phyloP scores from a whole-genome alignment of 2,329 filamentous ascomycete genomes.

The Cercospora berteroae region DNA sequence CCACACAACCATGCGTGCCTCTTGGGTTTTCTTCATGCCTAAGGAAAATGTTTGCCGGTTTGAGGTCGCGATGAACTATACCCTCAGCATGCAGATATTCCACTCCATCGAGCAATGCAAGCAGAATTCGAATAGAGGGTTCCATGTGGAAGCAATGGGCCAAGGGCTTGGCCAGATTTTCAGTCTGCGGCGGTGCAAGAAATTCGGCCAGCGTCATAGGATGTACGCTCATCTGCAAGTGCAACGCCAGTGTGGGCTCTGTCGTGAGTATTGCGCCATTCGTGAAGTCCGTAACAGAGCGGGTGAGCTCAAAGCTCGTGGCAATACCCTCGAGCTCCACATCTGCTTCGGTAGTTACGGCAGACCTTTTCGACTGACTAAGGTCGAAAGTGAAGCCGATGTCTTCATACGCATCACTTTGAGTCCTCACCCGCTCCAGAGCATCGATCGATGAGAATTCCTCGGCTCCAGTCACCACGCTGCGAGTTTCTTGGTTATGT shows the following conservation, averaged over 20 bases:
- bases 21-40: constrained; percentile 43
- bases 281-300: constrained; percentile 11
- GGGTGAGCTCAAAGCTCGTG: neutral
- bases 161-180: constrained; percentile 25
- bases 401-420: constrained; percentile 19
- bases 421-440: constrained; percentile 21
- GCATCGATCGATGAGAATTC: constrained; percentile 11
- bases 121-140: constrained; percentile 57
- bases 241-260: constrained; percentile 49
- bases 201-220: constrained; percentile 62
- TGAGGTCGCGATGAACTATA: constrained; percentile 66
- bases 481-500: constrained; percentile 18
- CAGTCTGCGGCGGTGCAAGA: constrained; percentile 43
- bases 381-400: constrained; percentile 22
- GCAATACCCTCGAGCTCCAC: neutral
- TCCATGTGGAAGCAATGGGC: constrained; percentile 63
- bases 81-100: constrained; percentile 62
- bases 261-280: constrained; percentile 12
- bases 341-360: neutral
- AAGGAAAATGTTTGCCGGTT: constrained; percentile 67
- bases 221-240: constrained; percentile 68
- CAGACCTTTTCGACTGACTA: neutral
- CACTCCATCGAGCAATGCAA: constrained; percentile 61
- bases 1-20: constrained; percentile 42
- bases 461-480: constrained; percentile 30